Evolutionary conservation across 177 flowering plant genomes (phyloP).

Genomic region (Vitis hybrid): DNA sequence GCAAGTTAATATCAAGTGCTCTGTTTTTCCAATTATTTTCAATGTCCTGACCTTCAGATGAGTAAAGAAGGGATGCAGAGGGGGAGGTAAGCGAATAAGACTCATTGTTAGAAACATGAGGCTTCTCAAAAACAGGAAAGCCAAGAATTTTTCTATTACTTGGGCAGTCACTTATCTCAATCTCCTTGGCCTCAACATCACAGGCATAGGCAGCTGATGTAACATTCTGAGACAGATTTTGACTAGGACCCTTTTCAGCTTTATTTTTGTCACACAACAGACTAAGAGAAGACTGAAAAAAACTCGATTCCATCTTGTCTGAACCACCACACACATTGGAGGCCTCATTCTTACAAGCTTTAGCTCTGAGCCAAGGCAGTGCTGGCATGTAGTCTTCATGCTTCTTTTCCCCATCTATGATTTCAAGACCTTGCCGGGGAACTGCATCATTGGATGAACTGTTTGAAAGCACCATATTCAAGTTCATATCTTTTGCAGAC

Average conservation of each 20-base stretch:
- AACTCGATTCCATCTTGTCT: slow-evolving; percentile 14
- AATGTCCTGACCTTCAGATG: slow-evolving; percentile 16
- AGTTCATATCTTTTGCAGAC: slow-evolving; percentile 27
- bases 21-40: slow-evolving; percentile 19
- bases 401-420: slow-evolving; percentile 30
- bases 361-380: slow-evolving; percentile 53
- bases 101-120: slow-evolving; percentile 24
- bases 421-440: slow-evolving; percentile 22
- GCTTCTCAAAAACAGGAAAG: slow-evolving; percentile 40
- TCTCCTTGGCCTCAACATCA: slow-evolving; percentile 16
- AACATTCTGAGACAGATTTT: slow-evolving; percentile 9
- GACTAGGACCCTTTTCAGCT: slow-evolving; percentile 15
- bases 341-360: slow-evolving; percentile 25
- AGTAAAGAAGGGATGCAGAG: slow-evolving; percentile 11
- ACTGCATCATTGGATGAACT: slow-evolving; percentile 21
- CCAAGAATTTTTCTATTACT: slow-evolving; percentile 43
- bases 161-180: slow-evolving; percentile 15
- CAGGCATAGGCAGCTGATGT: slow-evolving; percentile 22
- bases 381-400: slow-evolving; percentile 25
- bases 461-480: slow-evolving; percentile 33
- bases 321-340: slow-evolving; percentile 16
- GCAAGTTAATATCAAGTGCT: slow-evolving; percentile 54
- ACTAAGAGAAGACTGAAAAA: slow-evolving; percentile 23
- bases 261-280: slow-evolving; percentile 20
- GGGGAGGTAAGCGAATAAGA: slow-evolving; percentile 24